phyloP scores from a whole-genome alignment of 1,139 yeast genomes.

The Yamadazyma blattariae region DNA sequence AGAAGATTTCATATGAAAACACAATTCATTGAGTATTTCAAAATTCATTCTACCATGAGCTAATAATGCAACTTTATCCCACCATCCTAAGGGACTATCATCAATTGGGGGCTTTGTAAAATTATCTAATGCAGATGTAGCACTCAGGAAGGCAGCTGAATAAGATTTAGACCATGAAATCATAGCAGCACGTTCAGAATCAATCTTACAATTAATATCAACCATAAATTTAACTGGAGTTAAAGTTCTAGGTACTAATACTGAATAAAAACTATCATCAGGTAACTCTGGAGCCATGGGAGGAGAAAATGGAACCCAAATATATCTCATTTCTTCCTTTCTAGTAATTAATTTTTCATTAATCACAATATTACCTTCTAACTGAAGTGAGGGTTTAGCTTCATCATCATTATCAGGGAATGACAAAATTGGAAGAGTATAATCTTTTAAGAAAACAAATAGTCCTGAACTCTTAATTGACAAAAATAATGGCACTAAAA shows the following conservation, averaged over 20 bases:
- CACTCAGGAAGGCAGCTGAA: slow-evolving; percentile 37
- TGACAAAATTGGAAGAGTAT: slow-evolving; percentile 40
- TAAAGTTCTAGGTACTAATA: slow-evolving; percentile 40
- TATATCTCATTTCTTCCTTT: slow-evolving; percentile 42
- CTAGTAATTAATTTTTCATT: slow-evolving; percentile 37
- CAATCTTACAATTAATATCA: slow-evolving; percentile 33
- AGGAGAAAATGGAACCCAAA: slow-evolving; percentile 47
- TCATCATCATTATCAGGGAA: slow-evolving; percentile 34
- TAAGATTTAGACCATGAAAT: slow-evolving; percentile 46
- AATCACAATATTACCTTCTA: slow-evolving; percentile 39
- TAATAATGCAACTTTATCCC: slow-evolving; percentile 47
- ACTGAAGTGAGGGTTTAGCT: slow-evolving; percentile 25
- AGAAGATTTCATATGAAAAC: slow-evolving; percentile 62
- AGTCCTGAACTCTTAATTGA: slow-evolving; percentile 31
- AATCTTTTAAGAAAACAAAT: slow-evolving; percentile 35
- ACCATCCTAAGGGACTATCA: slow-evolving; percentile 81
- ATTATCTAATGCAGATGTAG: slow-evolving; percentile 45
- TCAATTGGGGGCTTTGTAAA: slow-evolving; percentile 74
- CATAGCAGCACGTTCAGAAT: slow-evolving; percentile 38
- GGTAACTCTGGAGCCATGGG: slow-evolving; percentile 25
- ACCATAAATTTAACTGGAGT: slow-evolving; percentile 44
- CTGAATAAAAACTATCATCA: slow-evolving; percentile 40
- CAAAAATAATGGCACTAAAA: slow-evolving; percentile 34
- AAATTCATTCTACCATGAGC: slow-evolving; percentile 51
- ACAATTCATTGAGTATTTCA: slow-evolving; percentile 50